These are phyloP conservation scores for Meredithiella fracta DNA, from an alignment of 2,329 filamentous ascomycete genomes.

Conservation along the genomic window DNA sequence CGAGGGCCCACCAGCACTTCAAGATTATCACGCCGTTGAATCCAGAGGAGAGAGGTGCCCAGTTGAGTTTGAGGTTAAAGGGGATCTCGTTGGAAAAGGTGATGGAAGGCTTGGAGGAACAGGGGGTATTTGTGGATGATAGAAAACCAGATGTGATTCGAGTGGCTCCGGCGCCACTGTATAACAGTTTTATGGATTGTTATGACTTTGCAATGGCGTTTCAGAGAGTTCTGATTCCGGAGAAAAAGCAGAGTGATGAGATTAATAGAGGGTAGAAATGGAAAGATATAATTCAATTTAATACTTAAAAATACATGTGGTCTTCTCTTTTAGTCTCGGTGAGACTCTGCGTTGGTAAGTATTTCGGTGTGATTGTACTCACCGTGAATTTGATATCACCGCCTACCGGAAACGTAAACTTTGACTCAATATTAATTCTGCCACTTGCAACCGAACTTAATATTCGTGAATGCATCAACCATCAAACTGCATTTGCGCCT, in stretches of 20 bases:
- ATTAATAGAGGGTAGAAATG: too few relatives aligned
- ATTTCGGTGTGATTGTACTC: background rate
- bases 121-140: conserved; percentile 62
- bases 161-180: conserved; percentile 63
- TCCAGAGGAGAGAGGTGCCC: conserved; percentile 51
- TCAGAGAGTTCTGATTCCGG: conserved; percentile 16
- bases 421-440: background rate
- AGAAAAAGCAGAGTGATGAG: background rate
- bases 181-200: conserved; percentile 56
- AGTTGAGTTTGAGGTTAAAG: conserved; percentile 54
- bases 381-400: background rate
- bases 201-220: conserved; percentile 21
- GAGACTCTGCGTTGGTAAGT: background rate
- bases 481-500: background rate
- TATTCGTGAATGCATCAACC: background rate
- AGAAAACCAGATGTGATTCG: conserved; percentile 65
- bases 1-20: conserved; percentile 24
- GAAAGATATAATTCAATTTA: too few relatives aligned
- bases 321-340: too few relatives aligned
- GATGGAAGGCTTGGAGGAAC: conserved; percentile 41
- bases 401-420: background rate
- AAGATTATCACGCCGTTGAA: conserved; percentile 49
- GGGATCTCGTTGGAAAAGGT: conserved; percentile 43
- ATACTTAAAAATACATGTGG: too few relatives aligned
- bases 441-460: background rate